phyloP scores from a whole-genome alignment of 148 eudicot genomes.

The Spergularia marina region DNA sequence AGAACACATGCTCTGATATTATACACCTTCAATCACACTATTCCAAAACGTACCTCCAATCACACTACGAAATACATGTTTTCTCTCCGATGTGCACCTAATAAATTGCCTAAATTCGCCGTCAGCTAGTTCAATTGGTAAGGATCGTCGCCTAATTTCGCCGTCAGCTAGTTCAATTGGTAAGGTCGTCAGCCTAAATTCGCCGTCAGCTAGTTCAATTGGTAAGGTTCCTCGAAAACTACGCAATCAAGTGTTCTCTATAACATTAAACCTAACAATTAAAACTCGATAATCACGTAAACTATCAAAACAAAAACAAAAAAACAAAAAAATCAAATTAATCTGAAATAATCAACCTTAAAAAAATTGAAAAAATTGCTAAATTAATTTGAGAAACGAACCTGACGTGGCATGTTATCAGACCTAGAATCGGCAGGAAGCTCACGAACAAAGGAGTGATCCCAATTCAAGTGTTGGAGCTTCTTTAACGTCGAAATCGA shows the following conservation, averaged over 20 bases:
- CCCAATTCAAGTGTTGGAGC: slow-evolving; percentile 77
- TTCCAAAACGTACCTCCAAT: too few species aligned
- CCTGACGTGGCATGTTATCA: slow-evolving; percentile 74
- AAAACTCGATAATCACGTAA: neutral
- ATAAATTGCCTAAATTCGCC: too few species aligned
- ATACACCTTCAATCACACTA: too few species aligned
- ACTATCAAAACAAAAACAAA: neutral
- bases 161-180: too few species aligned
- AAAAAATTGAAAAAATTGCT: neutral
- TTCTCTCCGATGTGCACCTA: too few species aligned
- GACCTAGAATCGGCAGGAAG: slow-evolving; percentile 70
- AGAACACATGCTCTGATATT: too few species aligned
- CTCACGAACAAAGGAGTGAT: slow-evolving; percentile 74
- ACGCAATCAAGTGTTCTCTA: neutral
- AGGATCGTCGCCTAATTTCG: too few species aligned
- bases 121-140: too few species aligned
- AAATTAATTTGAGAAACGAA: slow-evolving; percentile 8
- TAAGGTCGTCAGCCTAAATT: too few species aligned
- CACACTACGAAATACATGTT: too few species aligned
- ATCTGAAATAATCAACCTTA: neutral
- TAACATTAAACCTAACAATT: neutral
- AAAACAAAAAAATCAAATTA: neutral
- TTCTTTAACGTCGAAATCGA: slow-evolving; percentile 41
- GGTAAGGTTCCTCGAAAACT: too few species aligned
- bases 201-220: too few species aligned